Evolutionary conservation across 2,329 filamentous ascomycete species (phyloP).

Genomic region (Aphanoascus verrucosus): DNA sequence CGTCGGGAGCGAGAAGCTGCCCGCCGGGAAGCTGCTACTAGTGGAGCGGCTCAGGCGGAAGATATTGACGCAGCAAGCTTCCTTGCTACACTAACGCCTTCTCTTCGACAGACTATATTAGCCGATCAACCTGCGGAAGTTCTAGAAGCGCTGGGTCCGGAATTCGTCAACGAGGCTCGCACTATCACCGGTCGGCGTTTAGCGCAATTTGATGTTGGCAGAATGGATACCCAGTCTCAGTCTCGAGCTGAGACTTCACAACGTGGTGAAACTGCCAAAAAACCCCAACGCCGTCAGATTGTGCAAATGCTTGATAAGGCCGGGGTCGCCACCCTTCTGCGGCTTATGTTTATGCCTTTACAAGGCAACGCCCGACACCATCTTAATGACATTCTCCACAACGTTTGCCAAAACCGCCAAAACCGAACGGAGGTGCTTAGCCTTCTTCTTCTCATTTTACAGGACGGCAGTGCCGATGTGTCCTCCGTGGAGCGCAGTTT

Average conservation of each 20-base stretch:
- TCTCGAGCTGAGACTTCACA: conserved; percentile 17
- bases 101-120: conserved; percentile 72
- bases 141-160: conserved; percentile 69
- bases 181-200: conserved; percentile 51
- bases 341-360: conserved; percentile 96
- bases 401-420: conserved; percentile 92
- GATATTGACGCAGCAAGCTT: conserved; percentile 94
- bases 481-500: conserved; percentile 93
- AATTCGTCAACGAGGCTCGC: conserved; percentile 77
- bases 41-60: conserved; percentile 46
- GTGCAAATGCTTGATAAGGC: conserved; percentile 96
- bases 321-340: conserved; percentile 86
- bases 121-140: conserved; percentile 87
- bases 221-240: conserved; percentile 24
- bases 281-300: conserved; percentile 65
- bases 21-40: conserved; percentile 53
- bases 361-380: conserved; percentile 75
- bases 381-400: conserved; percentile 75
- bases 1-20: conserved; percentile 75
- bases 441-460: conserved; percentile 81
- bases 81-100: conserved; percentile 76
- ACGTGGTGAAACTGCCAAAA: conserved; percentile 44
- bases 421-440: conserved; percentile 90
- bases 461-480: conserved; percentile 89
- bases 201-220: conserved; percentile 42